These are phyloP conservation scores for Moricandia arvensis DNA, from an alignment of 345 rosid species.

Conservation along the genomic window DNA sequence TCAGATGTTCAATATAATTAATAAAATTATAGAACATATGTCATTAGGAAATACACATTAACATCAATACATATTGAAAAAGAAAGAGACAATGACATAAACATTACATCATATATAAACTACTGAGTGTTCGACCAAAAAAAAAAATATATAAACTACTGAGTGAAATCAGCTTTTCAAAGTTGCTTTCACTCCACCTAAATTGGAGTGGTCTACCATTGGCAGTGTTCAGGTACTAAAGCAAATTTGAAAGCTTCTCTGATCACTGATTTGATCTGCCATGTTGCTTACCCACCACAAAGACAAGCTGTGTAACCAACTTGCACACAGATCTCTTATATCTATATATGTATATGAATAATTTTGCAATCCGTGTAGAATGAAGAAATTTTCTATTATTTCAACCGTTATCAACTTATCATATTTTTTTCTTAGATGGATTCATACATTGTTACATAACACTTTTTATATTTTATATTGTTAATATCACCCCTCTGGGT, in stretches of 20 bases:
- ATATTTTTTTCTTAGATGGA: too few relatives aligned
- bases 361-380: neutral
- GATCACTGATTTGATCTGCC: slow-evolving; percentile 26
- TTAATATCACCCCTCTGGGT: neutral
- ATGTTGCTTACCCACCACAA: slow-evolving; percentile 6
- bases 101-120: neutral
- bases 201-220: slow-evolving; percentile 19
- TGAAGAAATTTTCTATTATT: neutral
- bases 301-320: neutral
- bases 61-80: neutral
- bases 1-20: too few relatives aligned
- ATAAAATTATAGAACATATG: neutral
- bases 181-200: slow-evolving; percentile 23
- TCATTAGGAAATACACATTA: neutral
- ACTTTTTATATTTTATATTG: too few relatives aligned
- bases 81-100: neutral
- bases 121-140: too few relatives aligned
- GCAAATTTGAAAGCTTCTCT: slow-evolving; percentile 13
- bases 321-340: slow-evolving; percentile 1
- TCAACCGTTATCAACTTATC: neutral
- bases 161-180: slow-evolving; percentile 15
- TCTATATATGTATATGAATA: neutral
- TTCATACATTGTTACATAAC: neutral
- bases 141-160: too few relatives aligned
- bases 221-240: slow-evolving; percentile 14